Percentiles rank a stretch among this genome's conserved stretches.
Evolutionary conservation across 768 basidiomycete species (phyloP).

Genomic region (Kwoniella europaea): DNA sequence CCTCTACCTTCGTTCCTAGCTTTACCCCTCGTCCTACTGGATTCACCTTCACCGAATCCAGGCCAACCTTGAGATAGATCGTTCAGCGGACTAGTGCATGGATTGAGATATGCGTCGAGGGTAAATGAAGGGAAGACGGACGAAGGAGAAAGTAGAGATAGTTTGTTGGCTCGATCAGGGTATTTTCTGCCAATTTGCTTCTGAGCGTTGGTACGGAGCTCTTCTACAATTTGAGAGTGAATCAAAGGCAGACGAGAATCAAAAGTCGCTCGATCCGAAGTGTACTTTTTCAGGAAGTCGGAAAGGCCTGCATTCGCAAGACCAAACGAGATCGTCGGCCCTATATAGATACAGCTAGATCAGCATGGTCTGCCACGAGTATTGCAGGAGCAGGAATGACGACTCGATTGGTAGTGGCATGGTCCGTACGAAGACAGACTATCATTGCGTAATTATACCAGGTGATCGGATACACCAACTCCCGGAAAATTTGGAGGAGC

Average conservation of each 20-base stretch:
- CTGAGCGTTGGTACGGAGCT: constrained; percentile 63
- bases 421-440: neutral
- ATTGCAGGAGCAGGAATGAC: too few relatives aligned
- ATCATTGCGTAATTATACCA: too few relatives aligned
- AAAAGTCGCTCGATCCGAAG: constrained; percentile 22
- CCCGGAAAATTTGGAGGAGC: too few relatives aligned
- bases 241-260: constrained; percentile 8
- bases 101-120: constrained; percentile 76
- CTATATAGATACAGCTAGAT: constrained; percentile 28
- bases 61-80: constrained; percentile 46
- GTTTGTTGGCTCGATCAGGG: constrained; percentile 70
- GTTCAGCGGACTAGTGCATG: constrained; percentile 62
- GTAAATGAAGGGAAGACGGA: constrained; percentile 74
- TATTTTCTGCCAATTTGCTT: constrained; percentile 64
- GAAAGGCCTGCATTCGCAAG: constrained; percentile 83
- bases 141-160: constrained; percentile 72
- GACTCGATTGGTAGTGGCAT: neutral
- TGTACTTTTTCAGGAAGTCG: constrained; percentile 51
- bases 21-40: constrained; percentile 27
- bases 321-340: constrained; percentile 69
- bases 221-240: constrained; percentile 33
- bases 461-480: too few relatives aligned
- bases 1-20: constrained; percentile 50
- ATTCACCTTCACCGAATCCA: constrained; percentile 46
- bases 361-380: too few relatives aligned